Conservation (phyloP, 192 early-diverging fungal genomes). For the Podochytrium sp. region DNA sequence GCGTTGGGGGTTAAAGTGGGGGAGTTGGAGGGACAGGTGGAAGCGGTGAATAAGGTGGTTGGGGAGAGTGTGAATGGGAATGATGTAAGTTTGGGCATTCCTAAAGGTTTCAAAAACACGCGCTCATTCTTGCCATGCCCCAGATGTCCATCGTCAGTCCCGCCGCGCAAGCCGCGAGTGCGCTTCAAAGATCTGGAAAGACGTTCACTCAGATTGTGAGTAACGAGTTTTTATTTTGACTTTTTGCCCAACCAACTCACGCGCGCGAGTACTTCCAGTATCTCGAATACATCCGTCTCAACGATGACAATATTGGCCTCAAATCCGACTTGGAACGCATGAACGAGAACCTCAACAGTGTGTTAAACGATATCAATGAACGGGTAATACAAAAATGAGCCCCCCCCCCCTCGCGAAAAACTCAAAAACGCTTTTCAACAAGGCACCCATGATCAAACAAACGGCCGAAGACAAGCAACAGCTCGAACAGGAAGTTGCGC, state of each 20-base stretch:
- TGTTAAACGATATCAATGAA: conserved; percentile 32
- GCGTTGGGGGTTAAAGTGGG: conserved; percentile 5
- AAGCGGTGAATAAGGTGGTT: conserved; percentile 1
- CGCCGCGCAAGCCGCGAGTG: conserved; percentile 28
- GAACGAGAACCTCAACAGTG: conserved; percentile 20
- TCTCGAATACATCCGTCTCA: conserved; percentile 19
- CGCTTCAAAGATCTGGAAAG: conserved; percentile 35
- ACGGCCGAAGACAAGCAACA: conserved; percentile 18
- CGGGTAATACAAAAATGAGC: too few species aligned
- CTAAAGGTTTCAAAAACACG: not conserved
- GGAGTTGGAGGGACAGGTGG: conserved; percentile 22
- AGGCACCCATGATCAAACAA: conserved; percentile 33
- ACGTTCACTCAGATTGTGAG: conserved; percentile 37
- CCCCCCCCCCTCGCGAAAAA: too few species aligned
- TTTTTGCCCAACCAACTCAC: too few species aligned
- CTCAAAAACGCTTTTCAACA: not conserved
- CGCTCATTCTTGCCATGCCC: too few species aligned
- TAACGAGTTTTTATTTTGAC: not conserved
- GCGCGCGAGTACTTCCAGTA: conserved; percentile 26
- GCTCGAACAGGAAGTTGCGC: conserved; percentile 26
- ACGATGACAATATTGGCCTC: conserved; percentile 19
- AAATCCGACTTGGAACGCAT: conserved; percentile 7
- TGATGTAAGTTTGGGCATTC: not conserved
- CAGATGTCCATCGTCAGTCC: conserved; percentile 27
- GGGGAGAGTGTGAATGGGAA: not conserved